A percentile compares a stretch with the other conserved stretches of the same genome.
Conservation (phyloP, 2,329 filamentous ascomycete species). For the Curvularia eragrostidis region DNA sequence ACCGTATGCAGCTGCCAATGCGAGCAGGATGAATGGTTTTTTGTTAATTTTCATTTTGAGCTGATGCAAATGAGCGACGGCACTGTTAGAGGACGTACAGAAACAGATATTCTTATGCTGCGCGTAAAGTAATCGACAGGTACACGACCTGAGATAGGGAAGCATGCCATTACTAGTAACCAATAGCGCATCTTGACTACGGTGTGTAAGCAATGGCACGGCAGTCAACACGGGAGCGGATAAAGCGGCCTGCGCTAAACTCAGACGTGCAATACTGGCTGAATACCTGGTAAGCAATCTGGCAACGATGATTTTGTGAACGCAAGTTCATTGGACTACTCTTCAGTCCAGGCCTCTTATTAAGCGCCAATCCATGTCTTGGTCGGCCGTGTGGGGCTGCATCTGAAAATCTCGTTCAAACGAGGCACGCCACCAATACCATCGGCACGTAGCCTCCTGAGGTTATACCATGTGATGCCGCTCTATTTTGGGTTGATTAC, state of each 20-base stretch:
- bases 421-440: conserved; percentile 1
- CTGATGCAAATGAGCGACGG: background rate
- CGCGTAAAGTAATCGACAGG: background rate
- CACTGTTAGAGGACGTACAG: background rate
- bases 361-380: background rate
- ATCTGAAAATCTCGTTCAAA: background rate
- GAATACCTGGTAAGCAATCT: background rate
- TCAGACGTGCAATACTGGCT: background rate
- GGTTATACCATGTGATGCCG: no score
- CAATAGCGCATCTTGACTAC: background rate
- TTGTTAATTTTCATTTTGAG: background rate
- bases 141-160: background rate
- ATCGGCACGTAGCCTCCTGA: background rate
- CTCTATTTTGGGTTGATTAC: no score
- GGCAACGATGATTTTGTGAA: background rate
- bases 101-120: background rate
- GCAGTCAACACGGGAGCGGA: conserved; percentile 1
- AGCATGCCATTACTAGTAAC: no score
- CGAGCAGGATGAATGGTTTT: background rate
- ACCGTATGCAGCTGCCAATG: background rate
- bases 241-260: background rate
- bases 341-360: background rate
- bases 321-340: background rate
- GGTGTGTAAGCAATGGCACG: conserved; percentile 7
- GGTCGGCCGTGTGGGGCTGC: background rate